Base-by-base conservation (phyloP, 2,329 filamentous ascomycete species). In the Arthrobotrys iridis region DNA sequence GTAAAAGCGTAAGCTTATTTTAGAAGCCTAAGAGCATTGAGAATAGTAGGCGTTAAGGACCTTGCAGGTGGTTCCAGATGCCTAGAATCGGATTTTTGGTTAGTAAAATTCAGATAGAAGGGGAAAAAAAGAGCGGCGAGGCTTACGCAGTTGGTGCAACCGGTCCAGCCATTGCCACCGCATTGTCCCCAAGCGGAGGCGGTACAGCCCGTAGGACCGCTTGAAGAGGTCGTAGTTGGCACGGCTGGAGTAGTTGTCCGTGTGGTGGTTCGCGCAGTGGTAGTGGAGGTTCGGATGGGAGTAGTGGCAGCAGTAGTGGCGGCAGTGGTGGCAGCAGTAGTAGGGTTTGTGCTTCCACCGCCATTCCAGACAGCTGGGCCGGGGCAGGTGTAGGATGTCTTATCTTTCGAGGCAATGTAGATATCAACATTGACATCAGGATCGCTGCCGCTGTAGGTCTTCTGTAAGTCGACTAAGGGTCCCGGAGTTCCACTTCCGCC, bases 321-420 rank as follows among this genome's bases (percentile, higher is more conserved):
- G 13, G 43, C 8, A 22, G 59, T 33, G 4, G 65, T 62, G 13
- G 66, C 40, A 11, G 57, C 24, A 18, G 45, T 64, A 11, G 40
- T 26, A 22, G 46, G 24, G 24, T 50, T 40, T 11, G 33, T 22
- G 48, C 35, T 41, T 37, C 65, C 35, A 41, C 37, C 63, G 33
- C 84, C 84, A 75, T 80, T 83, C 85, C 85, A 86, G 10, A 86
- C 84, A 46, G 81, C 82, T 0, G 85, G 85, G 11, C 85, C 85
- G 0, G 85, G 85, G 58, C 79, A 80, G 2, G 82, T 85, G 77
- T 86, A 87, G 0, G 82, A 84, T 0, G 84, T 85, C 6, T 81
- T 82, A 24, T 59, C 60, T 26, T 15, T 60, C 0, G 80, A 82
- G 67, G 81, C 82, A 0, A 80, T 79, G 78, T 86, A 86, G 33